Evolutionary conservation across 108 stramenopile genomes (phyloP).

Genomic region (Parietichytrium sp.): DNA sequence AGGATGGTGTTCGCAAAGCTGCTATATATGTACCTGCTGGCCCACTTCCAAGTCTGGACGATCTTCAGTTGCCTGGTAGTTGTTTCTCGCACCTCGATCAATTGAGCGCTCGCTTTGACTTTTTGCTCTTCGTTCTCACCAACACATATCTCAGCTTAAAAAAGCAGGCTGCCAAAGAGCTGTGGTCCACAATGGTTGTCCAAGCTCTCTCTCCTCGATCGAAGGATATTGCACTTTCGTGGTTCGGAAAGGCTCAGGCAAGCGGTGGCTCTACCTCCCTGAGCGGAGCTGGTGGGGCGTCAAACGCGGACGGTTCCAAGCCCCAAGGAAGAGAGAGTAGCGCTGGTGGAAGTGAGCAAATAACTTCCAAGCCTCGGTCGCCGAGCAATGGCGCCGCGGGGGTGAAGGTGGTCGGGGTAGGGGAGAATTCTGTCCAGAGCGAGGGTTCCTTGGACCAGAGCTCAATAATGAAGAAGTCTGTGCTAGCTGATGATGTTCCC

Average conservation of each 20-base stretch:
- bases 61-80: background rate
- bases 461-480: conserved; percentile 9
- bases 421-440: background rate
- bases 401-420: background rate
- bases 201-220: background rate
- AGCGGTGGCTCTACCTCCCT: background rate
- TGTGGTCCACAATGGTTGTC: background rate
- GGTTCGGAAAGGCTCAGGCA: conserved; percentile 3
- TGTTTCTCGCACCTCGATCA: background rate
- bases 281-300: background rate
- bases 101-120: background rate
- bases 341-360: too few relatives aligned
- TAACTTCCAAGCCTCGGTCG: too few relatives aligned
- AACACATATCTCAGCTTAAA: background rate
- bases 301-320: too few relatives aligned
- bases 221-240: background rate
- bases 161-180: background rate
- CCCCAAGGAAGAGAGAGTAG: too few relatives aligned
- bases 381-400: background rate
- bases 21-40: background rate
- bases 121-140: background rate
- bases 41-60: background rate
- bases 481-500: background rate
- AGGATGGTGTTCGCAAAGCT: too few relatives aligned
- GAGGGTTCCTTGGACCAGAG: background rate